phyloP scores from a whole-genome alignment of 2,329 filamentous ascomycete genomes.

The Kalmusia sp. region DNA sequence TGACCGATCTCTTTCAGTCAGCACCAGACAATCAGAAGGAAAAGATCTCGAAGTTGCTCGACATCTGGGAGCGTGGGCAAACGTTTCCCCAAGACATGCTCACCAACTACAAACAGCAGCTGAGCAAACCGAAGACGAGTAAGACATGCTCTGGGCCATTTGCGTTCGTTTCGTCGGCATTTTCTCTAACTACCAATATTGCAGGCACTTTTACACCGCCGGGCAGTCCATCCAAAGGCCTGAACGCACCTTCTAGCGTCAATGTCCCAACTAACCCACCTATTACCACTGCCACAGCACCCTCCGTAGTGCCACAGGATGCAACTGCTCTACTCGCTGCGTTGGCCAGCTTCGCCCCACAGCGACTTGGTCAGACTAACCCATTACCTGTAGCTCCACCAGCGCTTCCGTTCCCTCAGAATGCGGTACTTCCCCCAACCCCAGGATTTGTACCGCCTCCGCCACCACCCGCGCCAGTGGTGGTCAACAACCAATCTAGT shows the following conservation, averaged over 20 bases:
- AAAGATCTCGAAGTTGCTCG: constrained; percentile 93
- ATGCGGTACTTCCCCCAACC: constrained; percentile 37
- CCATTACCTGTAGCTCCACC: constrained; percentile 28
- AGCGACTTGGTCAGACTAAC: constrained; percentile 40
- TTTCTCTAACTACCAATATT: constrained; percentile 10
- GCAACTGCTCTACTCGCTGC: constrained; percentile 42
- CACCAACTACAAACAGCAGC: constrained; percentile 80
- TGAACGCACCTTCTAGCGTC: constrained; percentile 26
- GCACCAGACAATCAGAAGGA: constrained; percentile 95
- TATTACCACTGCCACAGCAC: constrained; percentile 24
- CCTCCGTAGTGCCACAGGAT: constrained; percentile 31
- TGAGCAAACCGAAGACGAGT: constrained; percentile 71
- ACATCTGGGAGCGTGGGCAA: constrained; percentile 96
- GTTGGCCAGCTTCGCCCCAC: constrained; percentile 36
- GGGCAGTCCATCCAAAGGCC: constrained; percentile 35
- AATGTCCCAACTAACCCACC: constrained; percentile 36
- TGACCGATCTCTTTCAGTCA: constrained; percentile 91
- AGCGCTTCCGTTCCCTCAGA: constrained; percentile 36
- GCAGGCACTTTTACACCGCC: constrained; percentile 33
- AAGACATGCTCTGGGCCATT: constrained; percentile 54
- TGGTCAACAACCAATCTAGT: constrained; percentile 26
- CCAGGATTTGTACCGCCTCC: constrained; percentile 43
- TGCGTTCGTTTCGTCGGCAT: constrained; percentile 7
- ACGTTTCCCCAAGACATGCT: constrained; percentile 87
- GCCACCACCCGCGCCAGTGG: constrained; percentile 20